Evolutionary conservation across 2,329 filamentous ascomycete species (phyloP), one percentile per base, ranked within the genome.

Genomic region (Zymoseptoria crescenta): DNA sequence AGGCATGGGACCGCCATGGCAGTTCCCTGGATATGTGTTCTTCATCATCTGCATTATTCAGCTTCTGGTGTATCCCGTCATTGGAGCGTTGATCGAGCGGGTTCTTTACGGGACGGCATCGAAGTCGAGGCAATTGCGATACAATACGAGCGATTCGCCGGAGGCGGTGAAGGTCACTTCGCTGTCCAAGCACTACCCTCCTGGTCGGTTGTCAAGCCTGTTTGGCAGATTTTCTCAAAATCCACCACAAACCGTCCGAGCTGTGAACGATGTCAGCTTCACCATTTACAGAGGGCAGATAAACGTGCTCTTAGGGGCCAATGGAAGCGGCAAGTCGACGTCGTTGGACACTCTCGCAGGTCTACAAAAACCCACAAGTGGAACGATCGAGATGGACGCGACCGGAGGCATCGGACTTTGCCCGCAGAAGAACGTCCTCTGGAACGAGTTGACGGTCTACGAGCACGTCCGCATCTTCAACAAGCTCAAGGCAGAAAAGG

Each of bases 381-480:
- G 91, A 2, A 79, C 80, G 2, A 93, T 96, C 64, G 83, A 82
- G 29, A 85, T 96, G 51, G 86, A 91, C 63, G 86, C 86, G 0
- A 86, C 84, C 4, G 88, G 89, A 13, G 89, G 88, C 0, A 80
- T 96, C 19, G 91, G 91, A 16, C 86, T 95, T 52, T 92, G 90
- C 59, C 91, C 91, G 0, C 91, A 96, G 70, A 91, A 92, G 77
- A 96, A 96, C 66, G 91, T 96, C 8, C 80, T 96, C 30, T 96
- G 91, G 91, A 88, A 93, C 65, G 86, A 91, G 59, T 75, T 96
- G 55, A 94, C 88, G 0, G 91, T 95, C 0, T 83, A 85, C 67
- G 90, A 96, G 72, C 91, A 96, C 67, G 83, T 96, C 16, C 75
- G 76, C 6, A 88, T 95, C 49, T 96, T 96, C 76, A 93, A 93